phyloP scores from a whole-genome alignment of 2,329 filamentous ascomycete species.

The Paecilomyces sp. region DNA sequence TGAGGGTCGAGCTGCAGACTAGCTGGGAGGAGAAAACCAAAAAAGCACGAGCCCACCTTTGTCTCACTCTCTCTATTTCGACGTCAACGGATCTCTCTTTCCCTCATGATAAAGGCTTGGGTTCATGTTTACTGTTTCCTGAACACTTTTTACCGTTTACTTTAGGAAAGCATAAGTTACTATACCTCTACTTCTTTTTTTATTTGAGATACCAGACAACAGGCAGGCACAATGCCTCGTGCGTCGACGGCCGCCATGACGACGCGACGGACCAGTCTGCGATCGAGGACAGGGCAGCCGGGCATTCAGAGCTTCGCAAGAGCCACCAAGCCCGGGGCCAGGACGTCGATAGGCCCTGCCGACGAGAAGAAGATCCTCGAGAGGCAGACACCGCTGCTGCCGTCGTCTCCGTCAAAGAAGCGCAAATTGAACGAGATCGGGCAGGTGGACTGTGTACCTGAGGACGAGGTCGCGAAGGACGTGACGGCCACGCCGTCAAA shows the following conservation, averaged over 20 bases:
- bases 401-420: conserved; percentile 33
- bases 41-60: background rate
- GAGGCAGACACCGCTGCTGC: conserved; percentile 5
- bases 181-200: background rate
- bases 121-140: background rate
- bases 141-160: background rate
- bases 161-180: background rate
- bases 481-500: conserved; percentile 23
- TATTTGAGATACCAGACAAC: background rate
- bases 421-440: conserved; percentile 28
- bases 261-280: conserved; percentile 19
- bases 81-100: background rate
- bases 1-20: background rate
- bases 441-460: conserved; percentile 23
- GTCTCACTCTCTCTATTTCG: background rate
- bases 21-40: background rate
- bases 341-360: conserved; percentile 4
- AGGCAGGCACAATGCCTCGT: conserved; percentile 23
- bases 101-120: background rate
- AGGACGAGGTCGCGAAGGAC: conserved; percentile 4
- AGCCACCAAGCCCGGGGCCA: conserved; percentile 34
- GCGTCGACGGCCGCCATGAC: conserved; percentile 10
- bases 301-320: conserved; percentile 40
- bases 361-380: conserved; percentile 25
- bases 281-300: conserved; percentile 23